Percentiles rank a stretch among this genome's conserved stretches.
These are phyloP conservation scores for Phytopythium oedochilum DNA, from an alignment of 352 stramenopile genomes.

Conservation along the genomic window DNA sequence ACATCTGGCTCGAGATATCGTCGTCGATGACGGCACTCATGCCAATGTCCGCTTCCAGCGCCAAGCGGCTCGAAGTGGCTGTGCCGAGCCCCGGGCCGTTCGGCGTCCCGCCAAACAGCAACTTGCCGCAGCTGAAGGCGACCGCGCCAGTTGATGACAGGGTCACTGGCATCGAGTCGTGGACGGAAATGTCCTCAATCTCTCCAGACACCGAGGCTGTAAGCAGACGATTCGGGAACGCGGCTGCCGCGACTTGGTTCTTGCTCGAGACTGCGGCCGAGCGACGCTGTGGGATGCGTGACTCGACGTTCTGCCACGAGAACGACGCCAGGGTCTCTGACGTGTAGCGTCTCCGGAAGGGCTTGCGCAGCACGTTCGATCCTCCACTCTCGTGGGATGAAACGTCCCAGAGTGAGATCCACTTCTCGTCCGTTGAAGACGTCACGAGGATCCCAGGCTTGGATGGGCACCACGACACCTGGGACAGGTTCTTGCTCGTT, in stretches of 20 bases:
- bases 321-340: slow-evolving; percentile 73
- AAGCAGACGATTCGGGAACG: slow-evolving; percentile 79
- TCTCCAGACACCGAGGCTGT: slow-evolving; percentile 66
- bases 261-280: slow-evolving; percentile 18
- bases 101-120: slow-evolving; percentile 55
- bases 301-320: slow-evolving; percentile 69
- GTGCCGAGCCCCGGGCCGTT: slow-evolving; percentile 24
- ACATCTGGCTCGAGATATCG: slow-evolving; percentile 78
- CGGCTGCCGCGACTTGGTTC: slow-evolving; percentile 36
- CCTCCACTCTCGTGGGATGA: slow-evolving; percentile 45
- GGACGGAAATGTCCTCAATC: slow-evolving; percentile 84
- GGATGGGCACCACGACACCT: slow-evolving; percentile 82
- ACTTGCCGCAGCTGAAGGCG: slow-evolving; percentile 67
- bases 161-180: slow-evolving; percentile 82
- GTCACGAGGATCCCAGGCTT: slow-evolving; percentile 80
- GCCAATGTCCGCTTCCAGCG: slow-evolving; percentile 26
- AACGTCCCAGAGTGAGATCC: slow-evolving; percentile 83
- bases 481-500: slow-evolving; percentile 63
- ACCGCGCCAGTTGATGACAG: slow-evolving; percentile 66
- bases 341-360: slow-evolving; percentile 72
- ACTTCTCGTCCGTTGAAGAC: slow-evolving; percentile 71
- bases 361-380: slow-evolving; percentile 53
- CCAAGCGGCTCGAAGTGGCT: slow-evolving; percentile 28
- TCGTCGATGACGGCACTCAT: slow-evolving; percentile 25
- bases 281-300: slow-evolving; percentile 8